Base-by-base conservation (phyloP, 2,329 filamentous ascomycete genomes). In the Penicillium sp. region DNA sequence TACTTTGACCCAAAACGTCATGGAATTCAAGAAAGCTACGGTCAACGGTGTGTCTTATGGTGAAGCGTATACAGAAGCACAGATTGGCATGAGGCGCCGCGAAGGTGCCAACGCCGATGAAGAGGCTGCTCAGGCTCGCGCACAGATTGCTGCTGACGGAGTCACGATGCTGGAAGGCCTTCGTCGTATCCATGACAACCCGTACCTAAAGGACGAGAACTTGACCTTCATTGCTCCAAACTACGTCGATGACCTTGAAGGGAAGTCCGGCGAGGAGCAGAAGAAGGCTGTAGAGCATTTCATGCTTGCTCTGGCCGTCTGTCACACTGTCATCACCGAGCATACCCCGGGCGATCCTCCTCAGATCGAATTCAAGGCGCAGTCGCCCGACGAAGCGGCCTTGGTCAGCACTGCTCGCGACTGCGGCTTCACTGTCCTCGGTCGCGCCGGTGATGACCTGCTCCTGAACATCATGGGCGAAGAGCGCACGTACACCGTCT, bases 11-110 rank as follows among this genome's bases (percentile, higher is more conserved):
- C 90, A 95, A 65, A 95, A 95, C 69, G 88, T 95, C 47, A 95
- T 95, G 94, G 95, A 99, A 71, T 99, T 97, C 82, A 99, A 97
- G 73, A 99, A 99, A 73, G 91, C 88, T 49, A 95, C 92, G 0
- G 87, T 99, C 73, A 97, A 97, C 65, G 92, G 92, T n/a, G 83
- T 94, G 54, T 86, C 92, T 0, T 99, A 99, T 62, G 94, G 95
- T 55, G 94, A 99, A 74, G 94, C 94, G 0, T 99, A 96, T 66
- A 99, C 95, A 0, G 94, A 99, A 72, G 94, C 94, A 0, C 90
- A 96, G 71, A 89, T 92, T 46, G 94, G 94, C 51, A 94, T 99
- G 89, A 91, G 95, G 69, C 91, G 92, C 72, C 84, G 94, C 54
- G 77, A 92, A 71, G 94, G 94, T 44, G 81, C 96, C 45, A 86